Conservation (phyloP, 1,284 basidiomycete genomes). For the Ustilago vetiveriae region DNA sequence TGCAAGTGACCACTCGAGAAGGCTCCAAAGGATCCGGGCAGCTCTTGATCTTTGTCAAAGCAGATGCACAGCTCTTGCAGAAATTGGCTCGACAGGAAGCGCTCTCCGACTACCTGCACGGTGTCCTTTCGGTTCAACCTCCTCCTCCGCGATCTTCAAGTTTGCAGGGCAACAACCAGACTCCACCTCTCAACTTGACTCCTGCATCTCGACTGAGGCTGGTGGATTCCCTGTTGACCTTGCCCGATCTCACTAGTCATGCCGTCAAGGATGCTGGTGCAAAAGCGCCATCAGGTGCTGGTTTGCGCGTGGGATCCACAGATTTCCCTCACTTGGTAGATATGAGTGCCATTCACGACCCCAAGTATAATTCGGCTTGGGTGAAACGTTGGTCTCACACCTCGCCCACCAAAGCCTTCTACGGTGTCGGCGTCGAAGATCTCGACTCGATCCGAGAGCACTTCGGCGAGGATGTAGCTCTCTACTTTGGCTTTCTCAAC, state of each 20-base stretch:
- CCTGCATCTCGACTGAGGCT: constrained; percentile 56
- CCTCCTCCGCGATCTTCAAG: constrained; percentile 38
- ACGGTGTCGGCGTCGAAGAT: constrained; percentile 50
- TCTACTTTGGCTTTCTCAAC: constrained; percentile 66
- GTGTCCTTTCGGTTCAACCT: constrained; percentile 46
- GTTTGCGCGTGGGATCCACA: constrained; percentile 30
- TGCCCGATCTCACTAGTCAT: constrained; percentile 25
- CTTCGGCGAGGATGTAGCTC: constrained; percentile 65
- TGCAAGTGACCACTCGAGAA: constrained; percentile 55
- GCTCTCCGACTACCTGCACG: constrained; percentile 58
- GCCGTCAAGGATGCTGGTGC: constrained; percentile 17
- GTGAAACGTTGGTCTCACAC: constrained; percentile 57
- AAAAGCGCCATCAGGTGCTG: constrained; percentile 49
- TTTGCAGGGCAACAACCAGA: constrained; percentile 1
- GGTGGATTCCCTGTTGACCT: constrained; percentile 53
- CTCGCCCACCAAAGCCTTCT: constrained; percentile 33
- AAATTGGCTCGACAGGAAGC: constrained; percentile 36
- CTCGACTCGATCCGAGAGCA: constrained; percentile 62
- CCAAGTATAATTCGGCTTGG: constrained; percentile 58
- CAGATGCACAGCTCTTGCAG: constrained; percentile 29
- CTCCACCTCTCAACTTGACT: constrained; percentile 21
- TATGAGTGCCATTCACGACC: constrained; percentile 64
- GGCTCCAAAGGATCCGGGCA: constrained; percentile 36
- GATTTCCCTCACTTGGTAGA: constrained; percentile 62
- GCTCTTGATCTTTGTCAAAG: constrained; percentile 61